phyloP scores from a whole-genome alignment of 331 rosid genomes.

The Saraca asoca region DNA sequence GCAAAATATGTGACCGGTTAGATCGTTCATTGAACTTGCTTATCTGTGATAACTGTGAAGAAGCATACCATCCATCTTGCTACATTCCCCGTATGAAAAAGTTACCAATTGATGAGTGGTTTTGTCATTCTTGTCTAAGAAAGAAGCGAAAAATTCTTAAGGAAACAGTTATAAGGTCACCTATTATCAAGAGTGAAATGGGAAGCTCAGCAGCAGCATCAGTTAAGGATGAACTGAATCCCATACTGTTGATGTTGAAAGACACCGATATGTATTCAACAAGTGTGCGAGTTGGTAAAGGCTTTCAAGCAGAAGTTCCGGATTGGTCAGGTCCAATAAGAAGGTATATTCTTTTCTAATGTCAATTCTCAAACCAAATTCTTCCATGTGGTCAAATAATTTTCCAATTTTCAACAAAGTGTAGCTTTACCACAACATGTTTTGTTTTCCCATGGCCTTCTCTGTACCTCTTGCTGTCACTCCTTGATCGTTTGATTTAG shows the following conservation, averaged over 20 bases:
- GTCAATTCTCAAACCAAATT: too few species aligned
- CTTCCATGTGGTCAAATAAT: too few species aligned
- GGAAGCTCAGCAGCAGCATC: conserved; percentile 45
- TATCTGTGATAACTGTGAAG: conserved; percentile 90
- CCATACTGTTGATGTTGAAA: conserved; percentile 60
- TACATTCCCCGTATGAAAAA: conserved; percentile 62
- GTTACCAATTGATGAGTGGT: conserved; percentile 80
- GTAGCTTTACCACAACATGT: conserved; percentile 29
- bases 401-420: too few species aligned
- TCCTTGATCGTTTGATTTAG: not conserved
- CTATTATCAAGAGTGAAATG: conserved; percentile 46
- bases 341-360: conserved; percentile 50
- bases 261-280: conserved; percentile 56
- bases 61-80: conserved; percentile 79
- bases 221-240: conserved; percentile 54
- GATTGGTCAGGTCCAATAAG: conserved; percentile 73
- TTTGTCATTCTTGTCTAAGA: conserved; percentile 74
- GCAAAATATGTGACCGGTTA: conserved; percentile 69
- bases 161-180: conserved; percentile 47
- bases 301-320: conserved; percentile 87
- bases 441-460: not conserved
- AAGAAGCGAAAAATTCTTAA: conserved; percentile 59
- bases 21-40: conserved; percentile 65
- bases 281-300: conserved; percentile 84
- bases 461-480: not conserved